Evolutionary conservation across 1,284 basidiomycete species (phyloP).

Genomic region (Serendipita sp.): DNA sequence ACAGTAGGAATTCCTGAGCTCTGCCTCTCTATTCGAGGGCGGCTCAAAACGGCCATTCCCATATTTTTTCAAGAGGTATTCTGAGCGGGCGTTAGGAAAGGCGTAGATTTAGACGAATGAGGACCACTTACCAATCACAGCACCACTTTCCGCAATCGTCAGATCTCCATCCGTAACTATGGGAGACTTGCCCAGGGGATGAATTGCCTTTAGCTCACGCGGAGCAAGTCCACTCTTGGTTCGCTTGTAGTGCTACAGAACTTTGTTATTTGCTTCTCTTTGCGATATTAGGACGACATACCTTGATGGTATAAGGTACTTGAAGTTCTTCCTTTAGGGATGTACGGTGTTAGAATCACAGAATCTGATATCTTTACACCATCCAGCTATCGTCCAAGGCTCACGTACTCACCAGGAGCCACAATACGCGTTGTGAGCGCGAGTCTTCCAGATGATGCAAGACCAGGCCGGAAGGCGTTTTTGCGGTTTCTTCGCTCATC

Average conservation of each 20-base stretch:
- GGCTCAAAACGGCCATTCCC: conserved; percentile 26
- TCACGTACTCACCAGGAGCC: conserved; percentile 31
- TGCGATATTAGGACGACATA: background rate
- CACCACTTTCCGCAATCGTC: conserved; percentile 33
- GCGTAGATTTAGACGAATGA: background rate
- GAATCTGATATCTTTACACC: background rate
- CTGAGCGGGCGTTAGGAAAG: conserved; percentile 15
- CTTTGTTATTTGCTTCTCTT: conserved; percentile 6
- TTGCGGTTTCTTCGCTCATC: background rate
- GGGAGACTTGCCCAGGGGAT: conserved; percentile 33
- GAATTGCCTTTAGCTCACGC: conserved; percentile 26
- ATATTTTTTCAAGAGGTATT: conserved; percentile 33
- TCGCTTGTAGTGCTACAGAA: conserved; percentile 27
- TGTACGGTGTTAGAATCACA: background rate
- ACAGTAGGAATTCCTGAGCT: conserved; percentile 30
- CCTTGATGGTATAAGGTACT: conserved; percentile 33
- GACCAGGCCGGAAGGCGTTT: background rate
- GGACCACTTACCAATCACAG: conserved; percentile 29
- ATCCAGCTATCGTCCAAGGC: background rate
- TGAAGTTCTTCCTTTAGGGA: conserved; percentile 36
- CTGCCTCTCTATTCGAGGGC: conserved; percentile 21
- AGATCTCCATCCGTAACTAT: conserved; percentile 33
- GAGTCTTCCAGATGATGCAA: conserved; percentile 39
- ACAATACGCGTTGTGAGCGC: conserved; percentile 37
- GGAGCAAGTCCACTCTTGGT: conserved; percentile 26